These are phyloP conservation scores for Pichia occidentalis DNA, from an alignment of 805 yeast species.

Conservation along the genomic window DNA sequence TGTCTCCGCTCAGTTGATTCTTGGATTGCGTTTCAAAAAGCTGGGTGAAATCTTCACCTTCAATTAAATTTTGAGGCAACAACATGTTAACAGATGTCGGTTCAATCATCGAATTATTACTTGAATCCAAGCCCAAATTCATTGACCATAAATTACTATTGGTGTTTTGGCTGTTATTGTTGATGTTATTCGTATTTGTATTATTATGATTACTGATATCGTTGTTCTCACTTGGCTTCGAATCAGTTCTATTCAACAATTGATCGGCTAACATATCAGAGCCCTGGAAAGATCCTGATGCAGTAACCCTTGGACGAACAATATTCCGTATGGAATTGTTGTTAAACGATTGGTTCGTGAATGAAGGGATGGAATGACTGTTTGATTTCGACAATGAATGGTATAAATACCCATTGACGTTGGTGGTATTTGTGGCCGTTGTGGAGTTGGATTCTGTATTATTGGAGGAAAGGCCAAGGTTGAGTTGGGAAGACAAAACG, in stretches of 20 bases:
- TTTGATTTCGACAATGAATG: slow-evolving; percentile 7
- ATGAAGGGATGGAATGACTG: background rate
- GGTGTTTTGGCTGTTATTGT: slow-evolving; percentile 6
- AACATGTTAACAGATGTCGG: slow-evolving; percentile 20
- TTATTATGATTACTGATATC: slow-evolving; percentile 7
- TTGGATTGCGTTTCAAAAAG: slow-evolving; percentile 7
- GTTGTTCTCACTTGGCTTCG: slow-evolving; percentile 8
- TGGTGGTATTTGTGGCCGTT: slow-evolving; percentile 17
- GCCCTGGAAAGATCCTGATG: slow-evolving; percentile 9
- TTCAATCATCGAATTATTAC: slow-evolving; percentile 10
- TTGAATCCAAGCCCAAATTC: slow-evolving; percentile 6
- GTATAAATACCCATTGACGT: slow-evolving; percentile 9
- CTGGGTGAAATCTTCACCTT: slow-evolving; percentile 19
- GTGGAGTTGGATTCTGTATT: too few relatives aligned
- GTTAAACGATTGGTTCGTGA: slow-evolving; percentile 12
- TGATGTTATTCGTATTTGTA: slow-evolving; percentile 4
- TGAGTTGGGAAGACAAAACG: too few relatives aligned
- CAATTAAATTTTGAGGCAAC: slow-evolving; percentile 28
- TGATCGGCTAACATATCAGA: background rate
- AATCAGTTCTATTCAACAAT: background rate
- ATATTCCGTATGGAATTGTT: slow-evolving; percentile 11
- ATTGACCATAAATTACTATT: slow-evolving; percentile 6
- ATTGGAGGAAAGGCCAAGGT: too few relatives aligned
- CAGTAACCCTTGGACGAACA: slow-evolving; percentile 6
- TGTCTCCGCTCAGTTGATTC: background rate